These are phyloP conservation scores for Acacia pycnantha DNA, from an alignment of 331 rosid genomes.

Conservation along the genomic window DNA sequence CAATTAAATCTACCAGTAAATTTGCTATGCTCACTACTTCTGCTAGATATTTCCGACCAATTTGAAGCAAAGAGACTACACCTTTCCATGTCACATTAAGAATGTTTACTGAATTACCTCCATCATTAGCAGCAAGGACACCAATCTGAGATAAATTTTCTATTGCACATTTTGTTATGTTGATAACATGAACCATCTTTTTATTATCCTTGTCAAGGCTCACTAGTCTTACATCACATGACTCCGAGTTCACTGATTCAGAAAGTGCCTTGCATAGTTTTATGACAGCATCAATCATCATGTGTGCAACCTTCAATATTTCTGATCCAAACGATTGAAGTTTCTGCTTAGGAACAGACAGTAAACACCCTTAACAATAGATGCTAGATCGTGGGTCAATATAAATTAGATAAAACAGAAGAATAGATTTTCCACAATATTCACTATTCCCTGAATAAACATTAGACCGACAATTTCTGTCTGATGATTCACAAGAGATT, in stretches of 20 bases:
- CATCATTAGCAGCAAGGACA: slow-evolving; percentile 74
- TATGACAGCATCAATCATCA: slow-evolving; percentile 57
- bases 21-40: slow-evolving; percentile 49
- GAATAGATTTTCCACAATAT: background rate
- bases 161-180: slow-evolving; percentile 51
- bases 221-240: slow-evolving; percentile 36
- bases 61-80: slow-evolving; percentile 84
- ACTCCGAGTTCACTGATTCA: slow-evolving; percentile 47
- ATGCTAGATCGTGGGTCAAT: slow-evolving; percentile 2
- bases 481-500: background rate
- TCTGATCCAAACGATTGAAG: slow-evolving; percentile 57
- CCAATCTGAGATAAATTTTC: slow-evolving; percentile 77
- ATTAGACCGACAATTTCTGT: background rate
- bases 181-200: slow-evolving; percentile 46
- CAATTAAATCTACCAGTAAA: slow-evolving; percentile 55
- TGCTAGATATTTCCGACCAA: slow-evolving; percentile 52
- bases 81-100: slow-evolving; percentile 93
- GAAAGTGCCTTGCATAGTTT: slow-evolving; percentile 61
- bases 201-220: slow-evolving; percentile 37
- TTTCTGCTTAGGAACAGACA: slow-evolving; percentile 52
- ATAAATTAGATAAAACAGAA: slow-evolving; percentile 15
- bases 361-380: slow-evolving; percentile 6
- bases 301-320: slow-evolving; percentile 49
- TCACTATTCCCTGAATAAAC: background rate
- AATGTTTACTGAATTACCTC: slow-evolving; percentile 77